phyloP scores from a whole-genome alignment of 139 green algal species.

The Volvox africanus region DNA sequence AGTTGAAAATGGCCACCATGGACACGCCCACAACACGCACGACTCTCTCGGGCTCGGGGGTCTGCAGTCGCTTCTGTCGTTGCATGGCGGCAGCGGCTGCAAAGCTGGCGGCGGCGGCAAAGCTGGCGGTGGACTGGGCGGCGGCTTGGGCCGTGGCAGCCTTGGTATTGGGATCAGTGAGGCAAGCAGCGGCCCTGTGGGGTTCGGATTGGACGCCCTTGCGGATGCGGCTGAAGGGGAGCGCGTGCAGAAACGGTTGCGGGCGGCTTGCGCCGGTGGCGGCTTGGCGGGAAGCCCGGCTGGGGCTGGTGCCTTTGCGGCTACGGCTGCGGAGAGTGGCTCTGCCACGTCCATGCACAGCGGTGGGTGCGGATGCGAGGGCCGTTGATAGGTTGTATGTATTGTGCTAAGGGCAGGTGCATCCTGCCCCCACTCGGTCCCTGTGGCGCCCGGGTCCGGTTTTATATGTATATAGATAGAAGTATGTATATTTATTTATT shows the following conservation, averaged over 20 bases:
- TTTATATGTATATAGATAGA: too few species aligned
- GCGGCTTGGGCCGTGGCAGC: background rate
- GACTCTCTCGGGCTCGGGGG: background rate
- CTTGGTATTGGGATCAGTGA: background rate
- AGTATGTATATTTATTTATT: too few species aligned
- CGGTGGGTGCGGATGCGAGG: background rate
- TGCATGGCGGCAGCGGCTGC: background rate
- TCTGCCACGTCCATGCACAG: constrained; percentile 23
- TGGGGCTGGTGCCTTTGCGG: background rate
- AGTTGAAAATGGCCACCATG: background rate
- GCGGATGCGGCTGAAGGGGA: constrained; percentile 33
- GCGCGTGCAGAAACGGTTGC: constrained; percentile 25
- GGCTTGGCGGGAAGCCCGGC: background rate
- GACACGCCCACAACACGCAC: background rate
- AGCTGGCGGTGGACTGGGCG: background rate
- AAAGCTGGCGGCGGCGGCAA: background rate
- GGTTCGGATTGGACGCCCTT: constrained; percentile 20
- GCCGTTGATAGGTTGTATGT: too few species aligned
- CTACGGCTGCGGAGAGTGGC: background rate
- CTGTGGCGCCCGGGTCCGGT: too few species aligned
- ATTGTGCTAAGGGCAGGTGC: too few species aligned
- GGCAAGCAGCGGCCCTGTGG: background rate
- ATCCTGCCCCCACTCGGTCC: too few species aligned
- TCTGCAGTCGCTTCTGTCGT: background rate
- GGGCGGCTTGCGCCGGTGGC: background rate